A percentile compares a stretch with the other conserved stretches of the same genome.
phyloP scores from a whole-genome alignment of 2,329 filamentous ascomycete genomes.

The Diaporthe aspalathi region DNA sequence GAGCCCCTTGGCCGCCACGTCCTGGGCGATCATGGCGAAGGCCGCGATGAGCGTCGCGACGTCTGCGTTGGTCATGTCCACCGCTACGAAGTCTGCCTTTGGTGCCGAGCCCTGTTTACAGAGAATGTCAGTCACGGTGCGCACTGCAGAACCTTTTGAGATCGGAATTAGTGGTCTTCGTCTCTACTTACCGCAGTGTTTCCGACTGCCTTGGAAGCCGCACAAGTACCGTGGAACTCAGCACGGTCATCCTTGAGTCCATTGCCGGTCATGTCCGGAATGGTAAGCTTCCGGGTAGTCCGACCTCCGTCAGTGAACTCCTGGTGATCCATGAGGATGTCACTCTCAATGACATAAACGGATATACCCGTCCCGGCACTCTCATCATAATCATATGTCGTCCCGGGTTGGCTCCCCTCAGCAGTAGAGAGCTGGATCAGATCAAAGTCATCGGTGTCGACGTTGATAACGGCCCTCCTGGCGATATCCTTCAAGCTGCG shows the following conservation, averaged over 20 bases:
- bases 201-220: constrained; percentile 10
- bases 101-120: background rate
- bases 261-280: background rate
- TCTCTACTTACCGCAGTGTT: background rate
- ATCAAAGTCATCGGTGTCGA: constrained; percentile 12
- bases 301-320: constrained; percentile 5
- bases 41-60: constrained; percentile 1
- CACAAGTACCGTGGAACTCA: background rate
- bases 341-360: constrained; percentile 16
- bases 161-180: accelerated
- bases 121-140: background rate
- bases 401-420: constrained; percentile 15
- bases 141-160: accelerated
- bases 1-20: background rate
- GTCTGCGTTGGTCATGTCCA: constrained; percentile 18
- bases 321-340: background rate
- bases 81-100: constrained; percentile 10
- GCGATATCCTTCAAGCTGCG: background rate
- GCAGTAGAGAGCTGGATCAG: constrained; percentile 15
- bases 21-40: constrained; percentile 19
- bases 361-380: background rate
- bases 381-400: constrained; percentile 15
- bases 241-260: background rate
- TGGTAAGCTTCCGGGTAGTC: background rate
- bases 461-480: background rate